Base-by-base conservation (phyloP, 2,329 filamentous ascomycete species). In the Alternaria longipes region DNA sequence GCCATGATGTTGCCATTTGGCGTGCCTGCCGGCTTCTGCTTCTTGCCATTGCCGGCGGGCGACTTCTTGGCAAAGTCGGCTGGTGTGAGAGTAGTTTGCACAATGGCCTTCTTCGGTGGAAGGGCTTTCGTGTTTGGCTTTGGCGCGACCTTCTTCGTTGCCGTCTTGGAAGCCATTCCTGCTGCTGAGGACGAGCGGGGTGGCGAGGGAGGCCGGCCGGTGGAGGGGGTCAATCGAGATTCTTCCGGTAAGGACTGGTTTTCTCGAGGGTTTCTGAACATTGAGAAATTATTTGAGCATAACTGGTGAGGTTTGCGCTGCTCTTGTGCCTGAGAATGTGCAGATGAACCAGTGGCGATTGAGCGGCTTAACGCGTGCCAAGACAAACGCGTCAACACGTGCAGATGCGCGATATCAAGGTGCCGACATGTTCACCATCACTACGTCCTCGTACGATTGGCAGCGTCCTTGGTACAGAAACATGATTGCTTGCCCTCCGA, bases 201-300 rank as follows among this genome's bases (percentile, higher is more conserved):
- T 77, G 85, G 85, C 72, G 84, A 86, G 42, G 85, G 85, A 30
- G 84, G 75, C 59, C 85, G 81, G 45, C 85, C 85, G 58, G 79
- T 81, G 0, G 83, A 85, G 6, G 83, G 83, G 44, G 77, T 69
- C 26, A 80, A 45, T 63, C 74, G 73, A 18, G 72, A 73, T 46
- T 74, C 68, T 26, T 74, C 70, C n/a, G 76, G 64, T 30, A 75
- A 70, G 41, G 71, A 60, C 32, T 69, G 70, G 60, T 83, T 82
- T 60, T 85, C 81, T 74, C 85, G 80, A 47, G 84, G 84, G 50
- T 85, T 87, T 57, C 84, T 81, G 64, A 87, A 87, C 84, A 87
- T 87, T 24, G 51, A 38, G 4, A 24, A 18, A 5, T 11, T 16
- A 34, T 11, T 32, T 41, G 16, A 41, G 22, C 47, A 52, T 57